Evolutionary conservation across 345 rosid species (phyloP).

Genomic region (Aethionema arabicum): DNA sequence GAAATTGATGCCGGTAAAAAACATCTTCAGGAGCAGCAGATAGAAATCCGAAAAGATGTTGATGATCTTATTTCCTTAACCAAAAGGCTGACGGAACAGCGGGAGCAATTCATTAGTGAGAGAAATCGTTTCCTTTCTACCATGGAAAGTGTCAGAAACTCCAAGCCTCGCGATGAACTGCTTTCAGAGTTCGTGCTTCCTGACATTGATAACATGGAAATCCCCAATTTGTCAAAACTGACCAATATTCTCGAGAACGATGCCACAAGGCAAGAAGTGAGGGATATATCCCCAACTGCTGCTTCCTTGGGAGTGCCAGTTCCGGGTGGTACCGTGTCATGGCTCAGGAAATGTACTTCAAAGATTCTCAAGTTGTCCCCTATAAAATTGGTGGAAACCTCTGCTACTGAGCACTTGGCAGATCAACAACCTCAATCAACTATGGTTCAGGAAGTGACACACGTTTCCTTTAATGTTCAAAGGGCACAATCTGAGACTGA

Average conservation of each 20-base stretch:
- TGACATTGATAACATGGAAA: slow-evolving; percentile 60
- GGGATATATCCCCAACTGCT: slow-evolving; percentile 35
- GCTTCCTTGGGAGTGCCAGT: slow-evolving; percentile 47
- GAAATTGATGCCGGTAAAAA: slow-evolving; percentile 63
- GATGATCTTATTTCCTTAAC: slow-evolving; percentile 79
- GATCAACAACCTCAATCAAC: slow-evolving; percentile 43
- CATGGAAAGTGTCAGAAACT: slow-evolving; percentile 67
- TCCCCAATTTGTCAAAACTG: slow-evolving; percentile 45
- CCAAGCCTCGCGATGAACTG: slow-evolving; percentile 69
- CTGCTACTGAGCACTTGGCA: slow-evolving; percentile 41
- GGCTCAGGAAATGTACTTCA: slow-evolving; percentile 85
- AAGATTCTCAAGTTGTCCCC: slow-evolving; percentile 79
- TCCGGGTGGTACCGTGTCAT: slow-evolving; percentile 60
- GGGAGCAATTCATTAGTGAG: slow-evolving; percentile 79
- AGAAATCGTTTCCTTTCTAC: slow-evolving; percentile 70
- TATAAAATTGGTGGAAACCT: slow-evolving; percentile 47
- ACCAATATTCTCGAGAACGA: slow-evolving; percentile 37
- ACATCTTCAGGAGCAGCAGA: slow-evolving; percentile 76
- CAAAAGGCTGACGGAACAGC: slow-evolving; percentile 68
- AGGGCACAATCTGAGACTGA: slow-evolving; percentile 46
- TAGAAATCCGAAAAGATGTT: slow-evolving; percentile 79
- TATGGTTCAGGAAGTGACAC: slow-evolving; percentile 41
- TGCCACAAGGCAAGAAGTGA: slow-evolving; percentile 29
- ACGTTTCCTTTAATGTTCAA: slow-evolving; percentile 47
- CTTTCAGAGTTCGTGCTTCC: slow-evolving; percentile 71